Evolutionary conservation across 73 alveolate species (phyloP).

Genomic region (Blepharisma japonicum): DNA sequence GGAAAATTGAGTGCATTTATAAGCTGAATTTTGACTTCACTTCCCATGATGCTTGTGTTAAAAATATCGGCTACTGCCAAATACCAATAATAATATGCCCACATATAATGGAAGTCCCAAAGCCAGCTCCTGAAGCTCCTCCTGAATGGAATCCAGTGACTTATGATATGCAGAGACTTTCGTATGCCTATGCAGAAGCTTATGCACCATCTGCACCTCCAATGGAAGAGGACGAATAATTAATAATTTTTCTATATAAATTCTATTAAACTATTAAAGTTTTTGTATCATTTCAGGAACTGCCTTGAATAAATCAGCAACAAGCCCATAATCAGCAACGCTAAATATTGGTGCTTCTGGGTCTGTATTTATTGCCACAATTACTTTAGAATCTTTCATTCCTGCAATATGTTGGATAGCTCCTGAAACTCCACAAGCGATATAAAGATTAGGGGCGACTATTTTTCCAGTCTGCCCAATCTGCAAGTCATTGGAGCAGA

Average conservation of each 20-base stretch:
- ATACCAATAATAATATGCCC: no score
- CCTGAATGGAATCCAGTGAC: no score
- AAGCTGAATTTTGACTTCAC: no score
- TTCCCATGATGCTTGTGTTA: no score
- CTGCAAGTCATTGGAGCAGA: conserved; percentile 85
- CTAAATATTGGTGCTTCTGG: conserved; percentile 78
- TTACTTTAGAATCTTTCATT: conserved; percentile 92
- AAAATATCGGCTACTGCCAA: no score
- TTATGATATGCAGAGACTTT: no score
- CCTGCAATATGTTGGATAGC: conserved; percentile 92
- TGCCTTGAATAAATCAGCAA: conserved; percentile 84
- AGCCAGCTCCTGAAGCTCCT: no score
- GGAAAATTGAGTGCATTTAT: no score
- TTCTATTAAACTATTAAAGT: conserved; percentile 36
- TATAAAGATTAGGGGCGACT: conserved; percentile 93
- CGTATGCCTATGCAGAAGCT: no score
- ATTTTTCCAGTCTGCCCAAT: conserved; percentile 96
- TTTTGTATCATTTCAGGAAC: conserved; percentile 90
- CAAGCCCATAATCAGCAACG: conserved; percentile 89
- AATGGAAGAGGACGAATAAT: no score
- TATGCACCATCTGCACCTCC: no score
- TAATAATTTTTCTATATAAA: neutral
- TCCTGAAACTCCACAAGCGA: conserved; percentile 95
- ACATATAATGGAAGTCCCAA: no score
- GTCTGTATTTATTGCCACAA: conserved; percentile 94